These are phyloP conservation scores for Phytophthora fragariaefolia DNA, from an alignment of 352 stramenopile genomes.

Conservation along the genomic window DNA sequence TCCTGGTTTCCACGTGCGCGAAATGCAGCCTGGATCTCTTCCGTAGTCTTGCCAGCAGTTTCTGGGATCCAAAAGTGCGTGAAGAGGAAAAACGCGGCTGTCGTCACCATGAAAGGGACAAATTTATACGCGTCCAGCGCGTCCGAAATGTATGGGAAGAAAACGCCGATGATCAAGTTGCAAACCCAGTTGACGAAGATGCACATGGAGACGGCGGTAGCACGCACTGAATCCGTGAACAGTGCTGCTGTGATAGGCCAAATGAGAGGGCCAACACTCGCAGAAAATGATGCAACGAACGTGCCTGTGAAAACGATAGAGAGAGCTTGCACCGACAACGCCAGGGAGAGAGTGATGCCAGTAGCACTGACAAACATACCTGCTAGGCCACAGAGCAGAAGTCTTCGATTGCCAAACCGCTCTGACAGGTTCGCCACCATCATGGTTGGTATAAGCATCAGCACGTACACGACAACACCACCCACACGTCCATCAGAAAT, in stretches of 20 bases:
- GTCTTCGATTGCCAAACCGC: slow-evolving; percentile 50
- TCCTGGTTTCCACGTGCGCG: slow-evolving; percentile 18
- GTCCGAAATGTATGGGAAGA: slow-evolving; percentile 64
- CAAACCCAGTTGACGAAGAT: slow-evolving; percentile 61
- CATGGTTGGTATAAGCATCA: slow-evolving; percentile 46
- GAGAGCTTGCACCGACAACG: slow-evolving; percentile 34
- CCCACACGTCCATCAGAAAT: slow-evolving; percentile 55
- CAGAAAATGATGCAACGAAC: slow-evolving; percentile 53
- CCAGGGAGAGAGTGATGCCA: slow-evolving; percentile 50
- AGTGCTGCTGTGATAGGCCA: slow-evolving; percentile 60
- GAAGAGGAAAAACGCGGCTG: slow-evolving; percentile 49
- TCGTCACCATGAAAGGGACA: slow-evolving; percentile 54
- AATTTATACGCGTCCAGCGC: slow-evolving; percentile 51
- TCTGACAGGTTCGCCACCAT: slow-evolving; percentile 34
- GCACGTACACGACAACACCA: slow-evolving; percentile 34
- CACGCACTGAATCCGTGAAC: slow-evolving; percentile 64
- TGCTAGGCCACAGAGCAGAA: slow-evolving; percentile 49
- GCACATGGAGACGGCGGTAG: slow-evolving; percentile 49
- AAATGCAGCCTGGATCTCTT: slow-evolving; percentile 68
- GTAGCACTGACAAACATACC: slow-evolving; percentile 62
- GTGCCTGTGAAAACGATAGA: slow-evolving; percentile 59
- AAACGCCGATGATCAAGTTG: slow-evolving; percentile 65
- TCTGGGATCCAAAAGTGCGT: slow-evolving; percentile 51
- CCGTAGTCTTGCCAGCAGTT: slow-evolving; percentile 60
- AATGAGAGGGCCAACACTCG: slow-evolving; percentile 60